Evolutionary conservation across 768 basidiomycete species (phyloP).

Genomic region (Hygrophoropsis aurantiaca): DNA sequence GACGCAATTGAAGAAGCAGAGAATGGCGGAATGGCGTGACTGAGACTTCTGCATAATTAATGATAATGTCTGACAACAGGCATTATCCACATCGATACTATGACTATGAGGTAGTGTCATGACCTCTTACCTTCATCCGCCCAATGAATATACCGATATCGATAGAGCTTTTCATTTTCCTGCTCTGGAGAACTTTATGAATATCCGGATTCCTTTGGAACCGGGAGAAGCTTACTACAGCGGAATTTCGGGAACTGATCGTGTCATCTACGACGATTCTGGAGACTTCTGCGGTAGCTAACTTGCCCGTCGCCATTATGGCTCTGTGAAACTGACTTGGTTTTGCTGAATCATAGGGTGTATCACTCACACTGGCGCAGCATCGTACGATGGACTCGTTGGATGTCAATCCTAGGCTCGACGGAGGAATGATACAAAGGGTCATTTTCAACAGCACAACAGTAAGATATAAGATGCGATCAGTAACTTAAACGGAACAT

Average conservation of each 20-base stretch:
- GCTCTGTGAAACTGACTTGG: not conserved
- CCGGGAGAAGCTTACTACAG: constrained; percentile 19
- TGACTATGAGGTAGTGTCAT: constrained; percentile 21
- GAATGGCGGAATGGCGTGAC: constrained; percentile 18
- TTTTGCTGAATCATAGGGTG: not conserved
- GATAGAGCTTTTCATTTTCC: constrained; percentile 20
- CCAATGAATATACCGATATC: not conserved
- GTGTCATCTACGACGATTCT: constrained; percentile 13
- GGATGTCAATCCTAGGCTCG: constrained; percentile 1
- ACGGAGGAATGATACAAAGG: not conserved
- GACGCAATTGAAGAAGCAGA: constrained; percentile 18
- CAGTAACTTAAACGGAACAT: constrained; percentile 71
- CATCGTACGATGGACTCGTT: not conserved
- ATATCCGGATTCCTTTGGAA: constrained; percentile 25
- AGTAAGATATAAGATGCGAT: constrained; percentile 11
- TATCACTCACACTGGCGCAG: constrained; percentile 3
- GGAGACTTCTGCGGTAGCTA: constrained; percentile 2
- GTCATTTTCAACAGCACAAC: not conserved
- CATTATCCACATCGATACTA: constrained; percentile 27
- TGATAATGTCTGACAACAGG: constrained; percentile 3
- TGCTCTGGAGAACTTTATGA: constrained; percentile 20
- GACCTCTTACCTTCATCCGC: too few species aligned
- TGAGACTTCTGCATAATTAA: not conserved
- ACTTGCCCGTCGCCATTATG: not conserved
- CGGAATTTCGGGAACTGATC: constrained; percentile 28